These are phyloP conservation scores for Friedmanniomyces simplex DNA, from an alignment of 495 filamentous ascomycete genomes.

Conservation along the genomic window DNA sequence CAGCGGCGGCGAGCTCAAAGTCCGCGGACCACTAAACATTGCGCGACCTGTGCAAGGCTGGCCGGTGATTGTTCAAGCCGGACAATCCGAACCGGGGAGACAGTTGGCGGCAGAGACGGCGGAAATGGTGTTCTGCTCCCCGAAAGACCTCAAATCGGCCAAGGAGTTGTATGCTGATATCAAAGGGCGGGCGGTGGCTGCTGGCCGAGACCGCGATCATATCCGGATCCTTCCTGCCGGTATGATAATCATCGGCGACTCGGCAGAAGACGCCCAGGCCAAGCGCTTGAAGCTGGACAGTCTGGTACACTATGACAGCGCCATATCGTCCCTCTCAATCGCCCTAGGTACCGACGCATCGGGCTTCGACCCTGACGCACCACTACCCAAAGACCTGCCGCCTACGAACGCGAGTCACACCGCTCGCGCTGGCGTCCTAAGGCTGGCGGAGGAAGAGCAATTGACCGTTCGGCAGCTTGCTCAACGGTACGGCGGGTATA, in stretches of 20 bases:
- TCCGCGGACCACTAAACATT: conserved; percentile 52
- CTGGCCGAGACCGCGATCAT: conserved; percentile 18
- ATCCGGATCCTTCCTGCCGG: conserved; percentile 46
- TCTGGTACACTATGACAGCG: conserved; percentile 46
- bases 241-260: conserved; percentile 42
- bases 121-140: conserved; percentile 40
- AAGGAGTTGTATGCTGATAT: conserved; percentile 45
- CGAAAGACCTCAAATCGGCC: conserved; percentile 30
- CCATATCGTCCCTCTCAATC: conserved; percentile 40
- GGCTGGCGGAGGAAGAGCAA: neutral
- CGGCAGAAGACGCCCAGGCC: conserved; percentile 39
- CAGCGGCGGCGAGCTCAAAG: conserved; percentile 50
- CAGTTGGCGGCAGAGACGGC: conserved; percentile 53
- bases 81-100: conserved; percentile 52
- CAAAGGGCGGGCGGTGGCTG: conserved; percentile 37
- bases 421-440: neutral
- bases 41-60: conserved; percentile 56
- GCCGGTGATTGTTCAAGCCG: conserved; percentile 56
- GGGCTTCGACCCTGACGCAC: conserved; percentile 39
- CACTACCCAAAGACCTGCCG: conserved; percentile 30
- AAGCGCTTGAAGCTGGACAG: conserved; percentile 43
- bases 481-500: neutral
- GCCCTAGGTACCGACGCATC: conserved; percentile 39
- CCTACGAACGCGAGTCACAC: neutral
- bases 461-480: neutral